Base-by-base conservation (phyloP, 345 rosid genomes). In the Pseudoturritis turrita region DNA sequence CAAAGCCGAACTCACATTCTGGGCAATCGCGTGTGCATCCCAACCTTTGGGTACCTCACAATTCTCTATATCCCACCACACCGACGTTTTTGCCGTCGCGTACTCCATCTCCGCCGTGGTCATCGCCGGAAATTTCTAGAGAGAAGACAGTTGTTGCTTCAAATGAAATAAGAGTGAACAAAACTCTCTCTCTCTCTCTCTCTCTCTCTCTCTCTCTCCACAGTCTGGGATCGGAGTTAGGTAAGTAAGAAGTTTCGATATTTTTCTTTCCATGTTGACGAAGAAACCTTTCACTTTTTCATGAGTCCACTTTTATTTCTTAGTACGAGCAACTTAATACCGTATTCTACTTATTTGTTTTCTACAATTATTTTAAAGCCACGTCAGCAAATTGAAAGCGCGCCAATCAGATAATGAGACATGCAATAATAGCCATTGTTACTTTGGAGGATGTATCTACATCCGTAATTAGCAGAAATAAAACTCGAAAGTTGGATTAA, bases 61-160 rank as follows among this genome's bases (percentile, higher is more conserved):
- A 43, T 90, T 93, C 86, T 93, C 98, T 28, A 88, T 90, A 72
- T 93, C 98, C 98, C 97, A 93, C 96, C 97, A 93, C 13, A 89
- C 96, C 53, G 96, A 90, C 2, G 83, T 90, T 85, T 87, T 90
- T 7, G 89, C 91, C 73, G 10, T 46, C 10, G 51, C 80, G 65
- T 85, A 89, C 77, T 90, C 90, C 2, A 31, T 4, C 26, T 50
- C 62, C 44, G 10, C 36, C 2, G 36, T 11, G 1, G 49, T 6
- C 58, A 60, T 68, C 59, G 21, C 35, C 33, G 70, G 18, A 15
- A n/a, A n/a, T n/a, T n/a, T n/a, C n/a, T n/a, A n/a, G 37, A 57
- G 9, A 41, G 62, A 3, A 14, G 6, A 14, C 43, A 49, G 23
- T 29, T 68, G 21, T 28, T 25, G 37, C 37, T 2, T 26, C 18